phyloP scores from a whole-genome alignment of 1,284 basidiomycete species.

The Melampsora abietis-canadensis region DNA sequence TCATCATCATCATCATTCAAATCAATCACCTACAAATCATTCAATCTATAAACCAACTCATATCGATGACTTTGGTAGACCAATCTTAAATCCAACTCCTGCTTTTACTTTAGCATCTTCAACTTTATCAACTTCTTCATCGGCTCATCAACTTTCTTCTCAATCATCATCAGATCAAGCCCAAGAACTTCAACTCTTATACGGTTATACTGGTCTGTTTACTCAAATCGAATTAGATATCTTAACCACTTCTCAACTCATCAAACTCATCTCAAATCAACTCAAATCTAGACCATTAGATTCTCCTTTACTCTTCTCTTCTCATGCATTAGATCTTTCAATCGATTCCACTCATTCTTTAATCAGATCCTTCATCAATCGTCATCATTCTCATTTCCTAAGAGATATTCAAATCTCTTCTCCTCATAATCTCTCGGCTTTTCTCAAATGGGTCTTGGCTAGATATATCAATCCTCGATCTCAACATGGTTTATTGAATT shows the following conservation, averaged over 20 bases:
- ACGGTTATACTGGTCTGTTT: constrained; percentile 34
- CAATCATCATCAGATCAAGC: too few relatives aligned
- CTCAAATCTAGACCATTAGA: constrained; percentile 37
- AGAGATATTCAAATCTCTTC: constrained; percentile 2
- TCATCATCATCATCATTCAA: too few relatives aligned
- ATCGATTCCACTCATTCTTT: constrained; percentile 35
- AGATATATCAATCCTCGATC: constrained; percentile 21
- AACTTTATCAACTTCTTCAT: neutral
- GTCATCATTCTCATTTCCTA: constrained; percentile 3
- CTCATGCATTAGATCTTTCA: constrained; percentile 36
- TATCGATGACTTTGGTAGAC: neutral
- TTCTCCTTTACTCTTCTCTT: constrained; percentile 30
- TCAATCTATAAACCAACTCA: neutral
- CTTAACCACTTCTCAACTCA: neutral
- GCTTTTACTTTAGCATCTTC: neutral
- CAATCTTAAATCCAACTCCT: neutral
- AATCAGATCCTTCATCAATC: constrained; percentile 18
- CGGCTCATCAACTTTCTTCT: neutral
- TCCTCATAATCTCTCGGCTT: constrained; percentile 30
- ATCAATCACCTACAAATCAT: too few relatives aligned
- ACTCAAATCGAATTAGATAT: constrained; percentile 40
- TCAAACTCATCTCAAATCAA: constrained; percentile 19
- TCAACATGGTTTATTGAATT: constrained; percentile 20
- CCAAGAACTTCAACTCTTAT: constrained; percentile 34
- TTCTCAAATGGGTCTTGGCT: constrained; percentile 39